These are phyloP conservation scores for Neurospora intermedia DNA, from an alignment of 495 filamentous ascomycete species.

Conservation along the genomic window DNA sequence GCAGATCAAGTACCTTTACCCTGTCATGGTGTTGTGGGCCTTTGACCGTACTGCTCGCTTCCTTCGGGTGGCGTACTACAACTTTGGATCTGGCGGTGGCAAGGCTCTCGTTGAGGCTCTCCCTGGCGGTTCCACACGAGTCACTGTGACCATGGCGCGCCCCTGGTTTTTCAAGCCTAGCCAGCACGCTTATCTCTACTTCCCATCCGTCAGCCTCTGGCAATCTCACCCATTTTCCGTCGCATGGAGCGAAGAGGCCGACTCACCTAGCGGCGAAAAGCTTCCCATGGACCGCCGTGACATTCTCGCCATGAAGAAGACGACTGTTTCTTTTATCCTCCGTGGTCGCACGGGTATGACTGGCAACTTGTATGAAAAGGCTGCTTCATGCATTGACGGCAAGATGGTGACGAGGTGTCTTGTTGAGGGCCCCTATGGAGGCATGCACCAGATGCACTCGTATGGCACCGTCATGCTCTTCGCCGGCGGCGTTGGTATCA, in stretches of 20 bases:
- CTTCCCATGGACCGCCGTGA: slow-evolving; percentile 48
- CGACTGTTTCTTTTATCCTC: slow-evolving; percentile 68
- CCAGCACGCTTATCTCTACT: slow-evolving; percentile 72
- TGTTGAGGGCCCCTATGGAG: slow-evolving; percentile 78
- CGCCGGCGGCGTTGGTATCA: slow-evolving; percentile 81
- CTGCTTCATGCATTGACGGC: slow-evolving; percentile 46
- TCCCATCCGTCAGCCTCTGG: slow-evolving; percentile 64
- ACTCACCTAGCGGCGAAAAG: slow-evolving; percentile 37
- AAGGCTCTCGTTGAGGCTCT: slow-evolving; percentile 50
- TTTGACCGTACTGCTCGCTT: slow-evolving; percentile 51
- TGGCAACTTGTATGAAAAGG: slow-evolving; percentile 59
- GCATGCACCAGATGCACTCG: slow-evolving; percentile 52
- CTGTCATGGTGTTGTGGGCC: slow-evolving; percentile 53
- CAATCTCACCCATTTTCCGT: slow-evolving; percentile 58
- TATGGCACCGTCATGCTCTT: slow-evolving; percentile 84
- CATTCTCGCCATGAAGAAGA: slow-evolving; percentile 44
- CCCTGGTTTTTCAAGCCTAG: slow-evolving; percentile 65
- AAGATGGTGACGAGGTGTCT: slow-evolving; percentile 50
- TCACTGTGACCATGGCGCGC: slow-evolving; percentile 67
- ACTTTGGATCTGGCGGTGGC: slow-evolving; percentile 52
- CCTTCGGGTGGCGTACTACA: slow-evolving; percentile 49
- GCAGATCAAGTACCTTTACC: slow-evolving; percentile 50
- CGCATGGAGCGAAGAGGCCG: slow-evolving; percentile 50
- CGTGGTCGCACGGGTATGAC: slow-evolving; percentile 76
- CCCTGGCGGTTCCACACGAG: slow-evolving; percentile 53